A percentile compares a stretch with the other conserved stretches of the same genome.
phyloP scores from a whole-genome alignment of 139 green algal genomes.

The Coccomyxa sp. region DNA sequence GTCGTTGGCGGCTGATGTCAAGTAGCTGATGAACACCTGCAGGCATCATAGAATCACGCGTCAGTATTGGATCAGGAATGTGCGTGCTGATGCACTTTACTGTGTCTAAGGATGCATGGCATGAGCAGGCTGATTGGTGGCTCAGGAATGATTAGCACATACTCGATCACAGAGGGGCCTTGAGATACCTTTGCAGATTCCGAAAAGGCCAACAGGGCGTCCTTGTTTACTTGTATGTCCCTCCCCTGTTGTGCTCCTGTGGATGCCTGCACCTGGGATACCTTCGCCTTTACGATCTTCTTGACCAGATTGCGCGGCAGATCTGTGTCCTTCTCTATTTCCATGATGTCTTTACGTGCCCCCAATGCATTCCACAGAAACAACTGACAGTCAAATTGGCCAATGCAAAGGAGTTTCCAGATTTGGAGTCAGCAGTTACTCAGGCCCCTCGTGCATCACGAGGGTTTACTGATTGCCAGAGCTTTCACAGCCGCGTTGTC shows the following conservation, averaged over 20 bases:
- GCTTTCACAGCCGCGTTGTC: too few relatives aligned
- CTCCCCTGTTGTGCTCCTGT: slow-evolving; percentile 28
- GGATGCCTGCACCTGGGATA: slow-evolving; percentile 29
- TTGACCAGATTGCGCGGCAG: slow-evolving; percentile 67
- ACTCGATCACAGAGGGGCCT: too few relatives aligned
- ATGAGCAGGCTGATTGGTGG: too few relatives aligned
- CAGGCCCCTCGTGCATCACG: too few relatives aligned
- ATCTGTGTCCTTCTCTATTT: slow-evolving; percentile 35
- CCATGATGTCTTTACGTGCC: neutral
- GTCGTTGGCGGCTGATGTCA: slow-evolving; percentile 77
- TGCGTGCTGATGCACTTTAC: neutral
- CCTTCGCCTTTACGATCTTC: slow-evolving; percentile 65
- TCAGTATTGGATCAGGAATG: neutral
- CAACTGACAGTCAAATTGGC: too few relatives aligned
- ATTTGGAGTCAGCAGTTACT: too few relatives aligned
- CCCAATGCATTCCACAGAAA: too few relatives aligned
- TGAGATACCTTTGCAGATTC: slow-evolving; percentile 58
- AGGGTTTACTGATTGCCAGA: too few relatives aligned
- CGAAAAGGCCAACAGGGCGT: slow-evolving; percentile 67
- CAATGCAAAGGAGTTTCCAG: too few relatives aligned
- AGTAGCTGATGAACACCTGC: slow-evolving; percentile 69
- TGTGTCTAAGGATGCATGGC: too few relatives aligned
- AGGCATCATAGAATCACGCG: too few relatives aligned
- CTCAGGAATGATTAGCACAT: too few relatives aligned
- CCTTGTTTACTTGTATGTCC: slow-evolving; percentile 49